Evolutionary conservation across 371 early-diverging fungal genomes (phyloP).

Genomic region (Actinomortierella ambigua): DNA sequence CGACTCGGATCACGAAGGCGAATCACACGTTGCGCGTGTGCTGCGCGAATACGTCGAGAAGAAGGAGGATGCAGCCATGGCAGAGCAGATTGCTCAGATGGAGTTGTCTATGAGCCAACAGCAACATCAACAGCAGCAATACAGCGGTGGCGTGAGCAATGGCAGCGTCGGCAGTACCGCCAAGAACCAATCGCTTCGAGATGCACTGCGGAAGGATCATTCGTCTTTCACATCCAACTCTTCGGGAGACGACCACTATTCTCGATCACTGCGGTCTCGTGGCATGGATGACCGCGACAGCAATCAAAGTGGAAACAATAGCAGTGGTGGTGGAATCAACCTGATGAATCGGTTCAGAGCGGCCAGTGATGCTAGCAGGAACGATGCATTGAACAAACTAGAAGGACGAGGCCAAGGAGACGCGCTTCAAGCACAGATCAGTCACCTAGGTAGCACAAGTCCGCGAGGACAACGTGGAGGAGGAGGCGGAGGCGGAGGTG

Average conservation of each 20-base stretch:
- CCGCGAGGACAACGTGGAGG: slow-evolving; percentile 12
- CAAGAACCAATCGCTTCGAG: slow-evolving; percentile 26
- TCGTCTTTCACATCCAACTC: slow-evolving; percentile 15
- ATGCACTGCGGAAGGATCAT: slow-evolving; percentile 10
- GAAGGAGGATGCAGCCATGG: slow-evolving; percentile 45
- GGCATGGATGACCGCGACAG: slow-evolving; percentile 1
- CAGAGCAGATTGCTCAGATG: slow-evolving; percentile 39
- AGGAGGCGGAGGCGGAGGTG: too few relatives aligned
- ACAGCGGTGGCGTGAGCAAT: slow-evolving; percentile 3
- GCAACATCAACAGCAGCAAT: slow-evolving; percentile 15
- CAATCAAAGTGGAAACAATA: slow-evolving; percentile 16
- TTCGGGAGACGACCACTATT: slow-evolving; percentile 27
- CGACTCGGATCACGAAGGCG: slow-evolving; percentile 62
- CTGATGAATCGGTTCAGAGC: slow-evolving; percentile 9
- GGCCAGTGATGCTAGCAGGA: slow-evolving; percentile 37
- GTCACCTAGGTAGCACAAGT: slow-evolving; percentile 35
- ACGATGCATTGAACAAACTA: slow-evolving; percentile 38
- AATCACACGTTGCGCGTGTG: slow-evolving; percentile 58
- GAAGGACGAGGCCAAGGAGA: slow-evolving; percentile 35
- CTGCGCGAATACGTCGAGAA: slow-evolving; percentile 57
- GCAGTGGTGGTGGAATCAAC: slow-evolving; percentile 9
- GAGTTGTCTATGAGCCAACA: too few relatives aligned
- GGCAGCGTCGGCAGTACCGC: neutral
- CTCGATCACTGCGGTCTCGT: slow-evolving; percentile 22
- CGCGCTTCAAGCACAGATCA: slow-evolving; percentile 30